Evolutionary conservation across 2,329 filamentous ascomycete species (phyloP), one percentile per base, ranked within the genome.

Genomic region (Rhytidhysteron rufulum): DNA sequence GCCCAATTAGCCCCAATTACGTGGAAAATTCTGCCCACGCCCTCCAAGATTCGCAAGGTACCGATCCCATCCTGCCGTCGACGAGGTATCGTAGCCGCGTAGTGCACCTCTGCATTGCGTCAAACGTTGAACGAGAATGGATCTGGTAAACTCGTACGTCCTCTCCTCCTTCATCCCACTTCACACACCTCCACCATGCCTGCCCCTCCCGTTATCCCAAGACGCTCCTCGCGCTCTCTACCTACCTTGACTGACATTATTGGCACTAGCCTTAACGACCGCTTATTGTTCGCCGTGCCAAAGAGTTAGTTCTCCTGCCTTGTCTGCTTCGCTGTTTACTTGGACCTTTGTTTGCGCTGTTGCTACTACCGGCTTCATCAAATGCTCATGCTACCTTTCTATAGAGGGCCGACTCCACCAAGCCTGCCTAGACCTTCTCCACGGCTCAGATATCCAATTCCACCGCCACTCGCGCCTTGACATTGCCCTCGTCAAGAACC

Each of bases 401-500:
- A 30, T 60, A 95, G 89, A 98, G 85, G 93, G 93, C 49, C 87
- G 93, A 41, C 82, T 98, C 40, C 86, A 96, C 69, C 80, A 88
- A 69, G 82, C 88, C 43, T 82, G 87, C 40, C 80, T 98, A 37
- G 89, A 97, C 65, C 83, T 98, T 37, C 85, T 98, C 40, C 79
- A 90, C 60, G 93, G 93, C 51, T 88, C 86, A 57, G 93, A 98
- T 67, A 91, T 98, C 57, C 89, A 98, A 67, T 98, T 98, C 74
- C 84, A 87, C 65, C 85, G 93, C 61, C 89, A 96, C 74, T 89
- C 86, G 65, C 85, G 93, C 43, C 86, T 97, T 57, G 93, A 98
- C 67, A 96, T 98, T 61, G 93, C 93, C 13, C 83, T 98, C 19
- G 93, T 97, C 62, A 95, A 96, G 75, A 98, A 98, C 71, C 82